Base-by-base conservation (phyloP, 495 filamentous ascomycete genomes). In the Staphylotrichum longicolle region DNA sequence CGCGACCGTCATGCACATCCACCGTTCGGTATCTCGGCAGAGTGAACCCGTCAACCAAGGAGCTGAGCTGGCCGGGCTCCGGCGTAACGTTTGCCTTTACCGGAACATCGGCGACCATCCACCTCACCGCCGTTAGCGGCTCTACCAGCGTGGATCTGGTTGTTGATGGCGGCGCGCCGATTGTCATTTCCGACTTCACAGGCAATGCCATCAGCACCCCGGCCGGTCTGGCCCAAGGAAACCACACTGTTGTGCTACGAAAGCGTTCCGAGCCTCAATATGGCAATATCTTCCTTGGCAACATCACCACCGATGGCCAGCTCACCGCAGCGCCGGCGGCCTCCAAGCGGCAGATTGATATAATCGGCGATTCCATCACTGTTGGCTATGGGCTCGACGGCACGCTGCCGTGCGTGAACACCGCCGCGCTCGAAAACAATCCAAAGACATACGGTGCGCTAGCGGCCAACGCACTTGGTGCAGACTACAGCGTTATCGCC, bases 281-380 rank as follows among this genome's bases (percentile, higher is more conserved):
- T 11, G 48, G 48, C 48, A 35, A 30, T 30, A 35, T 51, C 32
- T 35, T 14, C 7, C 48, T 51, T 6, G 48, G 48, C 48, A 14
- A 34, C 9, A 37, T 51, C 30, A 51, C 48, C 32, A 51, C 48
- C 30, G 33, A 51, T 12, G 48, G 48, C 32, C 32, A 14, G 2
- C 12, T 51, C 11, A 7, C 27, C 7, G 9, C 48, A 3, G 12
- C 32, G 9, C 20, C 47, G 20, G 12, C 48, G 1, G 48, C 33
- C 32, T 32, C 32, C 9, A 35, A 12, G 4, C 48, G 48, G 9
- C 48, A 51, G 48, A 51, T 51, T 30, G 48, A 51, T 4, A 51
- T 51, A 11, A 51, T 51, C 48, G 48, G 48, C 32, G 48, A 51
- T 12, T 51, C 48, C 48, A 51, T 51, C 48, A 51, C 48, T 6